Base-by-base conservation (phyloP, 2,329 filamentous ascomycete genomes). In the Fonsecaea pugnacius region DNA sequence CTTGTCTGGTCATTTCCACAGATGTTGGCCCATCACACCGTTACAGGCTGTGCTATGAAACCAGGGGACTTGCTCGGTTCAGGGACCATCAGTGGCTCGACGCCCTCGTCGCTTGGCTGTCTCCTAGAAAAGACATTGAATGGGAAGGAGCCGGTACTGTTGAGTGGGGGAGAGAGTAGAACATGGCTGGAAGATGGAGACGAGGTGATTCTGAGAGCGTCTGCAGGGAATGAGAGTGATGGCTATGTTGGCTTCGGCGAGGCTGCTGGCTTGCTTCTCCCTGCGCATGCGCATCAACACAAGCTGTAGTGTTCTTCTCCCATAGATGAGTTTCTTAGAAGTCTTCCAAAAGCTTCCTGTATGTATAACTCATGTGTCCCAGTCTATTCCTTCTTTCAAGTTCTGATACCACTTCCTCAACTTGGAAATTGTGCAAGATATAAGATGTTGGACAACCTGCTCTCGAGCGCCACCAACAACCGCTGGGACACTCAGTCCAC, bases 181-280 rank as follows among this genome's bases (percentile, higher is more conserved):
- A 84, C 80, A 56, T 93, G 91, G 74, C 74, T 93, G 35, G 83
- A 90, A 70, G 90, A 93, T 70, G 90, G 89, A 0, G 91, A 94
- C 73, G 86, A 85, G 3, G 74, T 92, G 10, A 82, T 82, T 1
- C 81, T 93, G 38, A 82, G 32, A 5, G 58, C 58, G 14, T 82
- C 83, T 14, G 88, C 88, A 2, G 72, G 72, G 0, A 88, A 33
- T 85, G 82, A 86, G 60, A 85, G 87, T 24, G 86, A 86, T 2
- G 82, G 78, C 12, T 79, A 88, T 61, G 87, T 94, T 30, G 91
- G 91, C 0, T 94, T 93, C 75, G 91, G 91, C 14, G 56, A 59
- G 21, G 33, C 40, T 50, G 56, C 40, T 32, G 56, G 56, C 24
- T 21, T 58, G 27, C 56, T 58, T 30, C 27, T 30, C 27, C 27